Base-by-base conservation (phyloP, 2,329 filamentous ascomycete genomes). In the Ilyonectria destructans region DNA sequence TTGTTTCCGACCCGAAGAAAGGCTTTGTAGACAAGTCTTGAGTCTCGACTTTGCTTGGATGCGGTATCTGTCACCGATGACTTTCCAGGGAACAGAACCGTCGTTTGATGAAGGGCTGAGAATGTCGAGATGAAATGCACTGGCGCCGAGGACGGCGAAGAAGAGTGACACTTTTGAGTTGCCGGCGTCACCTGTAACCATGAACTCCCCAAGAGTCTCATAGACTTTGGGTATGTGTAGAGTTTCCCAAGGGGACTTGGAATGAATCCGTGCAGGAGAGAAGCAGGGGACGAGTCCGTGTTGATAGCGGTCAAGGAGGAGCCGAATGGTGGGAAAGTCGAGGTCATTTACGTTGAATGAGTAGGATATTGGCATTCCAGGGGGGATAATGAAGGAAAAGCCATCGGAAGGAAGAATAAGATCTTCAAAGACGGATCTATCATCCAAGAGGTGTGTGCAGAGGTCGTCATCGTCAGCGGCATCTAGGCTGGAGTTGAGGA, bases 121-220 rank as follows among this genome's bases (percentile, higher is more conserved):
- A 33, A 58, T 63, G 35, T 63, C 54, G 12, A 63, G 23, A 40
- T 63, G 61, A 49, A 63, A 63, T 10, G 61, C 61, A 26, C 61
- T 63, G 10, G 61, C 61, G 3, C 61, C 61, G 2, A 63, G 17
- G 10, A 63, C 61, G 9, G 61, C 61, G 15, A 63, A 63, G 17
- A 63, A 35, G 1, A 63, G 46, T 5, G 61, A 63, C 13, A 63
- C 61, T 15, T 63, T 63, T 12, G 61, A 58, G 19, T 63, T 63
- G 7, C 61, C 54, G 13, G 61, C 45, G 13, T 63, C 61, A 3
- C 61, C 61, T 6, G 54, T 58, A 10, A 63, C 45, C 54, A 63
- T 63, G 33, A 63, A 58, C 29, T 63, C 45, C 7, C 61, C 61
- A n/a, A 63, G 46, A 1, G 54, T 63, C 29, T 63, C 61, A 54